Percentiles rank a stretch among this genome's conserved stretches.
These are phyloP conservation scores for Plenodomus lindquistii DNA, from an alignment of 2,329 filamentous ascomycete genomes.

Conservation along the genomic window DNA sequence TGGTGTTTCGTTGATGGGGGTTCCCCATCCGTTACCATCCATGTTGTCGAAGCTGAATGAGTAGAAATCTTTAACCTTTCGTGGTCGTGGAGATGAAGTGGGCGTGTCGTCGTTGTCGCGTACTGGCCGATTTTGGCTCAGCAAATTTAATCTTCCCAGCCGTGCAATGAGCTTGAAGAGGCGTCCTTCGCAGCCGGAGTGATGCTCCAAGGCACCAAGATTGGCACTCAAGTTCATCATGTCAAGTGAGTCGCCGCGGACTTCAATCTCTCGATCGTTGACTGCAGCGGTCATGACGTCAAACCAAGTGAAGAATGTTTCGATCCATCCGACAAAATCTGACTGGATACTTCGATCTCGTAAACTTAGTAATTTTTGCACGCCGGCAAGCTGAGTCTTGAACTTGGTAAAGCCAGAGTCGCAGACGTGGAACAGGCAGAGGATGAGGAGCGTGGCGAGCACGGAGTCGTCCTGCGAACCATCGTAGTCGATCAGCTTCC, in stretches of 20 bases:
- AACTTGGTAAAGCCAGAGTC: constrained; percentile 93
- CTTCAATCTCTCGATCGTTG: constrained; percentile 86
- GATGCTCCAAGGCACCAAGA: constrained; percentile 77
- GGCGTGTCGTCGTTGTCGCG: constrained; percentile 41
- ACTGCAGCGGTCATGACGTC: constrained; percentile 90
- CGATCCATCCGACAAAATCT: constrained; percentile 83
- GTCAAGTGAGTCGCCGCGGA: constrained; percentile 66
- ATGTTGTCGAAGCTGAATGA: constrained; percentile 61
- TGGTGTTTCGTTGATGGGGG: constrained; percentile 55
- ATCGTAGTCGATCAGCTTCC: constrained; percentile 75
- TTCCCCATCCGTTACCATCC: constrained; percentile 69
- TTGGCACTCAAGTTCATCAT: constrained; percentile 67
- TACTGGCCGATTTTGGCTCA: constrained; percentile 69
- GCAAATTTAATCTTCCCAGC: constrained; percentile 80
- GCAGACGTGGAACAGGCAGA: constrained; percentile 91
- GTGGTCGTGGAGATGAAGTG: constrained; percentile 38
- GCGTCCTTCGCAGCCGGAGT: constrained; percentile 83
- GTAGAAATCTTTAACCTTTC: constrained; percentile 54
- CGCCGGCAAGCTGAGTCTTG: constrained; percentile 88
- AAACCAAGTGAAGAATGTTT: constrained; percentile 91
- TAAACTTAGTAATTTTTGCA: constrained; percentile 85
- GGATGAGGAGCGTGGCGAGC: constrained; percentile 80
- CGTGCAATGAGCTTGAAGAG: constrained; percentile 86
- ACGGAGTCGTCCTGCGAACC: constrained; percentile 83
- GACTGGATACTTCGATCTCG: constrained; percentile 64